Evolutionary conservation across 2,329 filamentous ascomycete species (phyloP).

Genomic region (Ophiosphaerella narmari): DNA sequence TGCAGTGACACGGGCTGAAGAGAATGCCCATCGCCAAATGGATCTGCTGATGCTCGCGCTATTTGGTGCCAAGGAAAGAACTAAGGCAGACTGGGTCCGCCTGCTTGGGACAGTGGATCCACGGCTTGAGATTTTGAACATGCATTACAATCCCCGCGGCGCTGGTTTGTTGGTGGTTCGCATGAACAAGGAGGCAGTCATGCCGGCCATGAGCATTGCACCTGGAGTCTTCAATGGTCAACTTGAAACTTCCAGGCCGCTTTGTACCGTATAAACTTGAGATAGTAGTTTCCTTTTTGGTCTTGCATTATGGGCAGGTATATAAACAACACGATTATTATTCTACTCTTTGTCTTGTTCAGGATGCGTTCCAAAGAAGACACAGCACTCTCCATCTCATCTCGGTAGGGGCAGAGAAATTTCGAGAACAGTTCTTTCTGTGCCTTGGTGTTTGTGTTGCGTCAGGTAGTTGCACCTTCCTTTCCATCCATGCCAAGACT

Average conservation of each 20-base stretch:
- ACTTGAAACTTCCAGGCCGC: no score
- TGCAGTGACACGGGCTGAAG: constrained; percentile 1
- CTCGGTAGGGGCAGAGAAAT: no score
- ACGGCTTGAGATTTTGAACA: constrained; percentile 1
- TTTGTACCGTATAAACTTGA: no score
- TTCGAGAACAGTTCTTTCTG: no score
- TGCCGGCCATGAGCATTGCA: neutral
- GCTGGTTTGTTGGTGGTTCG: constrained; percentile 4
- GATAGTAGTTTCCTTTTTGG: no score
- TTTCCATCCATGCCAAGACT: neutral
- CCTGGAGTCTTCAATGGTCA: no score
- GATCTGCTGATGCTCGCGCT: constrained; percentile 5
- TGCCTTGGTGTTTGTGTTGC: neutral
- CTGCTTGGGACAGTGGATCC: neutral
- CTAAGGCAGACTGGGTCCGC: neutral
- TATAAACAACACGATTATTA: no score
- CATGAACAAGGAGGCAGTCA: neutral
- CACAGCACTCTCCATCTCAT: no score
- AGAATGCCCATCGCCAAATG: constrained; percentile 3
- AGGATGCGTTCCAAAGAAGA: neutral
- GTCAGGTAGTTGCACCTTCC: neutral
- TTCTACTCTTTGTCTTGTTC: neutral
- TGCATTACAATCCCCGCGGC: constrained; percentile 7
- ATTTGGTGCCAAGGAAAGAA: constrained; percentile 6
- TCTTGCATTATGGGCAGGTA: no score